Conservation (phyloP, 345 rosid species). For the Murraya paniculata region DNA sequence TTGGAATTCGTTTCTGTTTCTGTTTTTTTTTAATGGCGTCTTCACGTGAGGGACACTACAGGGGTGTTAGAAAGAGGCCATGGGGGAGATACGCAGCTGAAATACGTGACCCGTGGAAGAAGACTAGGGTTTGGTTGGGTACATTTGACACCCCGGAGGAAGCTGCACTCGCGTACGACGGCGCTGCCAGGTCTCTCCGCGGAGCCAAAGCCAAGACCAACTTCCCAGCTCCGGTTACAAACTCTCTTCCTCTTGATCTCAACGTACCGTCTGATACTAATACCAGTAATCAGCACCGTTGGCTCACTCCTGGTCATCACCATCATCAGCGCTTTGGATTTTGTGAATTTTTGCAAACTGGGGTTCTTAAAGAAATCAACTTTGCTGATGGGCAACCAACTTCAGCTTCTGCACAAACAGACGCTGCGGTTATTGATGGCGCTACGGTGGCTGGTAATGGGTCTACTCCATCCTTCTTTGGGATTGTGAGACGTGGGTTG, state of each 20-base stretch:
- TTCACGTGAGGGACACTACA: conserved; percentile 73
- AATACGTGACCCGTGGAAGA: conserved; percentile 98
- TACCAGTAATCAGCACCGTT: conserved; percentile 22
- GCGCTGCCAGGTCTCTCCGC: conserved; percentile 89
- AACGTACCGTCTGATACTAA: conserved; percentile 36
- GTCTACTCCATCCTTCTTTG: conserved; percentile 34
- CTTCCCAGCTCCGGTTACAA: conserved; percentile 58
- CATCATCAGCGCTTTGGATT: conserved; percentile 34
- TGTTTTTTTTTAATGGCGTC: conserved; percentile 43
- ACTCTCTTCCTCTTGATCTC: conserved; percentile 57
- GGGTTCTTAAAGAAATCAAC: conserved; percentile 45
- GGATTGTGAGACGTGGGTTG: conserved; percentile 63
- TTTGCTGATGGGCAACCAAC: conserved; percentile 16
- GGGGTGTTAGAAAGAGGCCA: conserved; percentile 93
- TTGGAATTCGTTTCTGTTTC: background rate
- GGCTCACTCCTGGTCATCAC: conserved; percentile 33
- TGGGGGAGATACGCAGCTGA: conserved; percentile 99
- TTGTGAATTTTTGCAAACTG: conserved; percentile 60
- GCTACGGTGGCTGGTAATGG: conserved; percentile 25
- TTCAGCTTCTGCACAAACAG: conserved; percentile 19
- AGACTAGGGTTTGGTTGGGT: conserved; percentile 91
- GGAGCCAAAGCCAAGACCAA: conserved; percentile 90
- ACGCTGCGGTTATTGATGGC: background rate
- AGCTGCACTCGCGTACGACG: conserved; percentile 94
- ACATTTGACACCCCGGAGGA: conserved; percentile 97